Conservation (phyloP, 2,329 filamentous ascomycete species). For the Pyrenochaeta sp. region DNA sequence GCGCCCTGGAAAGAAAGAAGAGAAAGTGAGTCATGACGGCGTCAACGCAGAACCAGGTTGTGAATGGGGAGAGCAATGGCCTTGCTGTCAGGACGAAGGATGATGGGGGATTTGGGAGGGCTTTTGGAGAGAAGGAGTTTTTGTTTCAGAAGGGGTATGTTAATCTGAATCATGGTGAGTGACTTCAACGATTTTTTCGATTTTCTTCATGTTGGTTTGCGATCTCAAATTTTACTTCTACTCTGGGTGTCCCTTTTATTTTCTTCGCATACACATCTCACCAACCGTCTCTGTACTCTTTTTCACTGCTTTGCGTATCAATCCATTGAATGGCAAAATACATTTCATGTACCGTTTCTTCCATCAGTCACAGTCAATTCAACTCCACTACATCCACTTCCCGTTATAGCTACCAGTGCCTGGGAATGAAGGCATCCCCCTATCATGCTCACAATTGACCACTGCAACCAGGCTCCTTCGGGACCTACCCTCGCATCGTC, state of each 20-base stretch:
- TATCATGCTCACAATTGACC: not conserved
- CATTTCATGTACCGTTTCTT: too few relatives aligned
- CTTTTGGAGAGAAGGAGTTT: constrained; percentile 68
- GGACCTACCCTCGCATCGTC: constrained; percentile 72
- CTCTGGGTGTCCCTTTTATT: not conserved
- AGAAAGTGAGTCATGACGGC: constrained; percentile 26
- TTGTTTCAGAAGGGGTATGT: constrained; percentile 71
- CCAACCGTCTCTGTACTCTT: too few relatives aligned
- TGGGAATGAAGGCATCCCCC: not conserved
- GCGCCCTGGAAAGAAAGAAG: too few relatives aligned
- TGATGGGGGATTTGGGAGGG: constrained; percentile 56
- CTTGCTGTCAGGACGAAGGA: constrained; percentile 25
- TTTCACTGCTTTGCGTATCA: too few relatives aligned
- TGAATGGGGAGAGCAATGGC: too few relatives aligned
- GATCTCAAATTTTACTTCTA: not conserved
- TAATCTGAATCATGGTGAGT: constrained; percentile 80
- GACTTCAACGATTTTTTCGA: not conserved
- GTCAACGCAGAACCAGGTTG: constrained; percentile 1
- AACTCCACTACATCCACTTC: too few relatives aligned
- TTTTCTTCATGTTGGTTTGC: not conserved
- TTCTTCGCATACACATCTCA: too few relatives aligned
- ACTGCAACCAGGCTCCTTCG: constrained; percentile 72
- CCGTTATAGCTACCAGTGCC: too few relatives aligned
- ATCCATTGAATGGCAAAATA: too few relatives aligned
- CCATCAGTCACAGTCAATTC: too few relatives aligned